A percentile compares a stretch with the other conserved stretches of the same genome.
Evolutionary conservation across 352 stramenopile genomes (phyloP).

Genomic region (Phytophthora multivora): DNA sequence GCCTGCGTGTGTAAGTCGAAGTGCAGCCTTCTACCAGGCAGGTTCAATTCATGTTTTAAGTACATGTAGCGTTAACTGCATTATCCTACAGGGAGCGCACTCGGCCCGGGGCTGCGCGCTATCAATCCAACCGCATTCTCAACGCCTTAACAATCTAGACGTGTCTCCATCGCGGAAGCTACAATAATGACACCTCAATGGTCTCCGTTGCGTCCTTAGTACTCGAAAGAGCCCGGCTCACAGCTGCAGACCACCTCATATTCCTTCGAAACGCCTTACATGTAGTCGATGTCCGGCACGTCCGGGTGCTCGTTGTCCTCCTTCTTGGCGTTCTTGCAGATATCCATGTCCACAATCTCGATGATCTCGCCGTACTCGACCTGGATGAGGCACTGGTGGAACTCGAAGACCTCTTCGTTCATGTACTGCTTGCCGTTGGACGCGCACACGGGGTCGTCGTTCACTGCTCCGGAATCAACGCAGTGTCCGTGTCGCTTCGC

Average conservation of each 20-base stretch:
- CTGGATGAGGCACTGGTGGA: conserved; percentile 53
- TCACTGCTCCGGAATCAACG: conserved; percentile 36
- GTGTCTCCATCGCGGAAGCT: neutral
- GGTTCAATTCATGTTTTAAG: conserved; percentile 25
- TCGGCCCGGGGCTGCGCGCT: neutral
- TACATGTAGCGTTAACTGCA: neutral
- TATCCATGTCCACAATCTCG: conserved; percentile 46
- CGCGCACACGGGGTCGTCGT: conserved; percentile 50
- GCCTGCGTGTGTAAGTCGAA: conserved; percentile 2
- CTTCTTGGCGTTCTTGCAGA: conserved; percentile 39
- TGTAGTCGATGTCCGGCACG: conserved; percentile 24
- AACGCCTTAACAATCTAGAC: conserved; percentile 16
- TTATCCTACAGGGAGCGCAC: conserved; percentile 28
- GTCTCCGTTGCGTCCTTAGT: neutral
- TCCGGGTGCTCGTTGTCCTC: conserved; percentile 32
- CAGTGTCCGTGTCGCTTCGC: conserved; percentile 41
- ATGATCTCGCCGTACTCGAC: conserved; percentile 37
- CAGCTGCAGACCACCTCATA: conserved; percentile 1
- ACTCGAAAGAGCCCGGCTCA: conserved; percentile 14
- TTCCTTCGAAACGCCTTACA: conserved; percentile 5
- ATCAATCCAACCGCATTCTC: neutral
- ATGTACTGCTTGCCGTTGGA: conserved; percentile 59
- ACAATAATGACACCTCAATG: neutral
- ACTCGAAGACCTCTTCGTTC: conserved; percentile 61
- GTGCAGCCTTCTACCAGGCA: conserved; percentile 3